These are phyloP conservation scores for Cutaneotrichosporon dermatis DNA, from an alignment of 1,284 basidiomycete genomes.

Conservation along the genomic window DNA sequence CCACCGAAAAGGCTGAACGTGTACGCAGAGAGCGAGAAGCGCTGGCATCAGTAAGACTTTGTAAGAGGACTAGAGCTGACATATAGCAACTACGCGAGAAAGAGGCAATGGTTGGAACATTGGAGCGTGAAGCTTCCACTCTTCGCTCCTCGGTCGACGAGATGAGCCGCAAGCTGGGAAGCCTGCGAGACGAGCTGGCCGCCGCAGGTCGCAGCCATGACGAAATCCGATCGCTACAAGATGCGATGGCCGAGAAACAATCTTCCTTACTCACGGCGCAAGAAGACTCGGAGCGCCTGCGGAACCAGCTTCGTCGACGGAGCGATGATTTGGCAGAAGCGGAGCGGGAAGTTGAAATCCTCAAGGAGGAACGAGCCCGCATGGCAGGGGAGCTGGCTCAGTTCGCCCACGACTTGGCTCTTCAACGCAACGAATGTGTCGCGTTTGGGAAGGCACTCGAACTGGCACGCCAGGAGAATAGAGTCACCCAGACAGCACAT, in stretches of 20 bases:
- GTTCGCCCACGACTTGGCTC: conserved; percentile 36
- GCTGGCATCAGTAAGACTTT: conserved; percentile 3
- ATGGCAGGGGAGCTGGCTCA: conserved; percentile 25
- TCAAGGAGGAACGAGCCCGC: conserved; percentile 18
- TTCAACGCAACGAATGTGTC: conserved; percentile 55
- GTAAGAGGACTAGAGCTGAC: neutral
- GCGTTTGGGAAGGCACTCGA: conserved; percentile 56
- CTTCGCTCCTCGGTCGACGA: neutral
- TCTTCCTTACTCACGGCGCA: conserved; percentile 15
- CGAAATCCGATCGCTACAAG: neutral
- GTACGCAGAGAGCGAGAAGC: conserved; percentile 8
- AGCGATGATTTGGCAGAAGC: conserved; percentile 15
- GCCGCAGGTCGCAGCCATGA: neutral
- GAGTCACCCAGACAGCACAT: neutral
- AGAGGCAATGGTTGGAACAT: neutral
- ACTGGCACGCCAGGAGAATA: conserved; percentile 52
- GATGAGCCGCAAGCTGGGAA: neutral
- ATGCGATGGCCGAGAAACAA: neutral
- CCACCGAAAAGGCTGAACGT: neutral
- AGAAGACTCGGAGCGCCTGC: conserved; percentile 14
- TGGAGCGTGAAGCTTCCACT: neutral
- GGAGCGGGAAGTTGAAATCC: conserved; percentile 15
- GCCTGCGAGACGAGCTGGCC: neutral
- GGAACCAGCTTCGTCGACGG: conserved; percentile 14
- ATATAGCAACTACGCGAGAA: conserved; percentile 3